These are phyloP conservation scores for Saprolegnia parasitica DNA, from an alignment of 352 stramenopile species.

Conservation along the genomic window DNA sequence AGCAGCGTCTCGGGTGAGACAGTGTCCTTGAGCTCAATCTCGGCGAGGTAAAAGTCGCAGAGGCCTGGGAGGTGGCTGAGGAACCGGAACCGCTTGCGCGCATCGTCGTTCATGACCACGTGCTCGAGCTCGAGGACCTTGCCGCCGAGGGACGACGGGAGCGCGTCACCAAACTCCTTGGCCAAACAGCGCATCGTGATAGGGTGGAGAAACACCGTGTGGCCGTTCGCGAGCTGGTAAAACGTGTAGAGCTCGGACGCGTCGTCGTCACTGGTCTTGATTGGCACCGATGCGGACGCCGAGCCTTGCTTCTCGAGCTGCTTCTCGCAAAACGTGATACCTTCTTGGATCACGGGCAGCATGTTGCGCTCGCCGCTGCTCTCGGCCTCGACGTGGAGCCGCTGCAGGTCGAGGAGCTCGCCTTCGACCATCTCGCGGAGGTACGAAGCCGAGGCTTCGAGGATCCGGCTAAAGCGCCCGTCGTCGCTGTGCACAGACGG, in stretches of 20 bases:
- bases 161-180: conserved; percentile 46
- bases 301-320: conserved; percentile 42
- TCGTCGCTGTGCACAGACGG: conserved; percentile 66
- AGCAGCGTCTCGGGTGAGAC: conserved; percentile 61
- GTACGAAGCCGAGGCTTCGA: conserved; percentile 66
- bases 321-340: conserved; percentile 60
- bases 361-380: conserved; percentile 68
- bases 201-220: conserved; percentile 84
- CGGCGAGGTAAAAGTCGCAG: conserved; percentile 85
- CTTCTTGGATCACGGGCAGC: conserved; percentile 75
- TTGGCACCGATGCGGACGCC: conserved; percentile 30
- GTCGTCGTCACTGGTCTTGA: conserved; percentile 13
- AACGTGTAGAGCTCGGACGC: conserved; percentile 66
- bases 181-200: conserved; percentile 87
- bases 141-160: conserved; percentile 35
- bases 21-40: conserved; percentile 70
- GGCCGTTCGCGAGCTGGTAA: conserved; percentile 81
- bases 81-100: conserved; percentile 81
- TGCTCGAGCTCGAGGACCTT: conserved; percentile 82
- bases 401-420: conserved; percentile 67
- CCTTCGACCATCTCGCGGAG: conserved; percentile 49
- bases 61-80: conserved; percentile 79
- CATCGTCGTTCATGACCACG: conserved; percentile 80
- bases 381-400: conserved; percentile 60
- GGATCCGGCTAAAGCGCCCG: conserved; percentile 62